A percentile compares a stretch with the other conserved stretches of the same genome.
phyloP scores from a whole-genome alignment of 176 grass and related monocot genomes.

The Saccharum officinarum region DNA sequence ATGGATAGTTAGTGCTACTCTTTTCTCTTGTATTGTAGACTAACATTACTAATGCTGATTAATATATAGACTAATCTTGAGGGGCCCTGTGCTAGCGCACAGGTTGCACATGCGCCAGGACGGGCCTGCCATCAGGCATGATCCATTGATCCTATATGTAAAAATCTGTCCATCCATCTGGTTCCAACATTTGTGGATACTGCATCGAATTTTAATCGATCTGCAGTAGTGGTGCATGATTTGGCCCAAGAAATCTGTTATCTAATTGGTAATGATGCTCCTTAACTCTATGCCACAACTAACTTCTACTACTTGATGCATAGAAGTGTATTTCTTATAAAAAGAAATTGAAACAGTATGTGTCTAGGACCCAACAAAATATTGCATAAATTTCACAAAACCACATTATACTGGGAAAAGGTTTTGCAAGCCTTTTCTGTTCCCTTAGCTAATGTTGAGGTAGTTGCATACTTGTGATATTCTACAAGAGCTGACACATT shows the following conservation, averaged over 20 bases:
- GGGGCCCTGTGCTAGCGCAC: too few relatives aligned
- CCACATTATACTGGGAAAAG: background rate
- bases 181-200: constrained; percentile 4
- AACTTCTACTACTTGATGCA: background rate
- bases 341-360: background rate
- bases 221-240: background rate
- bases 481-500: background rate
- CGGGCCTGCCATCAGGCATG: background rate
- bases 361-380: background rate
- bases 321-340: background rate
- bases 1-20: too few relatives aligned
- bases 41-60: too few relatives aligned
- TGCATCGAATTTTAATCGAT: background rate
- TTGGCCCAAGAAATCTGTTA: background rate
- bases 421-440: background rate
- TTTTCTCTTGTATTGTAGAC: too few relatives aligned
- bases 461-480: background rate
- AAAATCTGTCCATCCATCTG: constrained; percentile 12
- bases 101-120: too few relatives aligned
- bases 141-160: background rate
- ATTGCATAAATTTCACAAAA: background rate
- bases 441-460: background rate
- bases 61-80: too few relatives aligned
- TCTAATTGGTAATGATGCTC: background rate
- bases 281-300: background rate